Conservation (phyloP, 495 filamentous ascomycete species). For the Penicillium fimorum region DNA sequence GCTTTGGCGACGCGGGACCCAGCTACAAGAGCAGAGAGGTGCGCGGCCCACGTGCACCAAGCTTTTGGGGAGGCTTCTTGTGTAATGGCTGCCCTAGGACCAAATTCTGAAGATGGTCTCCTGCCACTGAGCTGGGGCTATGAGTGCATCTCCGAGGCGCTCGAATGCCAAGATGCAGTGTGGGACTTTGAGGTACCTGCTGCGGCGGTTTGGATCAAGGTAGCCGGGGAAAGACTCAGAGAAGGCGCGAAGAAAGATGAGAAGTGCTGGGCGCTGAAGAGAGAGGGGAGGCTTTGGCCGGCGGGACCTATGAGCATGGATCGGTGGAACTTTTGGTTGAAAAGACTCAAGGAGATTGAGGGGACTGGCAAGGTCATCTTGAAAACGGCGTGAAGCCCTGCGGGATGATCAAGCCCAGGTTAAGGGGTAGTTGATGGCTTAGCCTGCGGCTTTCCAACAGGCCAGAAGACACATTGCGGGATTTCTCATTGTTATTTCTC, state of each 20-base stretch:
- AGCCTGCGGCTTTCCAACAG: not conserved
- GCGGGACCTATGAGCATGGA: slow-evolving; percentile 12
- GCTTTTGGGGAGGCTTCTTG: slow-evolving; percentile 11
- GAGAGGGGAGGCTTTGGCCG: slow-evolving; percentile 12
- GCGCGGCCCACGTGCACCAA: slow-evolving; percentile 6
- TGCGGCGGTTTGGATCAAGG: slow-evolving; percentile 11
- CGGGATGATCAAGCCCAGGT: slow-evolving; percentile 1
- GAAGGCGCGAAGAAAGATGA: slow-evolving; percentile 11
- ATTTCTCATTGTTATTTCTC: not conserved
- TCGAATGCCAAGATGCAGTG: slow-evolving; percentile 11
- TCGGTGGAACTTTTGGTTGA: slow-evolving; percentile 10
- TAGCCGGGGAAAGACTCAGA: slow-evolving; percentile 10
- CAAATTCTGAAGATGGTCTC: slow-evolving; percentile 10
- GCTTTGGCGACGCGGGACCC: slow-evolving; percentile 6
- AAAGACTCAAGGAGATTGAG: slow-evolving; percentile 11
- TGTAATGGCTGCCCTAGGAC: slow-evolving; percentile 10
- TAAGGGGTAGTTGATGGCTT: not conserved
- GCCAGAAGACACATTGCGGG: not conserved
- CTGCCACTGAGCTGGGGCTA: slow-evolving; percentile 13
- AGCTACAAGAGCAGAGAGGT: slow-evolving; percentile 11
- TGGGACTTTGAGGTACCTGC: slow-evolving; percentile 14
- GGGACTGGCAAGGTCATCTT: slow-evolving; percentile 7
- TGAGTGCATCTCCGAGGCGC: slow-evolving; percentile 10
- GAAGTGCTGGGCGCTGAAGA: slow-evolving; percentile 12
- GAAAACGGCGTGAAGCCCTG: slow-evolving; percentile 3